Evolutionary conservation across 257 asterid species (phyloP), one percentile per base, ranked within the genome.

Genomic region (Apocynum venetum): DNA sequence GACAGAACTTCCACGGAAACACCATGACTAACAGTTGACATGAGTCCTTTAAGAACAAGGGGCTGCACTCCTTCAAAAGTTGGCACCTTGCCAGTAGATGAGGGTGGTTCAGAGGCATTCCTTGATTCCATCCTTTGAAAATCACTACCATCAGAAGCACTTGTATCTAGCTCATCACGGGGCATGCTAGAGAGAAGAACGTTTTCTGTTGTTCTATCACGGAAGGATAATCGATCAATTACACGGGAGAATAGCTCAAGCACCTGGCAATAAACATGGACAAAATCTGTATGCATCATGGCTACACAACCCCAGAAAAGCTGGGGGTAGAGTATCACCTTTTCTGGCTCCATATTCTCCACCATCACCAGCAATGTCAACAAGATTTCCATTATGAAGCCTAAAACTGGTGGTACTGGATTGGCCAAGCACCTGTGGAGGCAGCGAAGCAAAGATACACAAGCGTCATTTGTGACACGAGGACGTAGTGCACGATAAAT

Each of bases 261-360:
- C 66, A 91, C 98, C 86, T 93, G 99, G 87, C 99, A 92, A 83
- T 90, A 96, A 53, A 96, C 99, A 80, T 96, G 98, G 78, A 96
- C 86, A 64, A 96, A 96, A 73, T 96, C 99, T 0, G 98, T 96
- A 86, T 96, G 99, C 99, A 93, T 90, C 99, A 96, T 93, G 53
- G 99, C 97, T 41, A 96, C 98, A 80, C 99, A 96, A 12, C 98
- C 99, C 99, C 99, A 96, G 88, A 96, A 96, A 78, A 96, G 98
- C 86, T 96, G 99, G 76, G 99, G 99, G 79, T 96, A 96, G 6
- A 96, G 88, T 82, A 96, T 96, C 64, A 96, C 96, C 85, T 96
- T 93, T 83, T 96, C 98, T 3, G 98, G 97, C 86, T 93, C 99
- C 99, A 96, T 96, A 84, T 93, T 96, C 85, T 96, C 97, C 79